Base-by-base conservation (phyloP, 2,329 filamentous ascomycete species). In the Capronia americana region DNA sequence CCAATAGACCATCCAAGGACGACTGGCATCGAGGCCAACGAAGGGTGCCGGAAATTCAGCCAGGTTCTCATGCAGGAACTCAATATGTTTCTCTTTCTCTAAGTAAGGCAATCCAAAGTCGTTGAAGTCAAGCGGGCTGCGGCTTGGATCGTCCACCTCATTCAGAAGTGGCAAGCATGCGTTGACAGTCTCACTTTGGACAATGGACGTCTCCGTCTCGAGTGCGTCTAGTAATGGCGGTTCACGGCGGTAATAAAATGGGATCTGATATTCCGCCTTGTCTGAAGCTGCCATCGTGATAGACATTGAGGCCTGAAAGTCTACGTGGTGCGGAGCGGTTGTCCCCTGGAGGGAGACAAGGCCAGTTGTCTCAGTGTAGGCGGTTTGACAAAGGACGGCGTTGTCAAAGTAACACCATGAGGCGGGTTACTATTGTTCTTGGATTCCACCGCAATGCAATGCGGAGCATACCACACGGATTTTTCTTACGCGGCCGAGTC, bases 1-100 rank as follows among this genome's bases (percentile, higher is more conserved):
- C 95, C 95, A 99, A 81, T 97, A 98, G 70, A 97, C 85, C 74
- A 97, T 86, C 95, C 95, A 99, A 10, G 95, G 93, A 63, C 94
- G 85, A 75, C 91, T 93, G 34, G 95, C 90, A 82, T 99, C 95
- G 71, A 93, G 87, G 57, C 84, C 85, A 60, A 90, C 88, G 78
- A 90, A 97, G 3, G 81, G 82, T 7, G 85, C 80, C 0, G 94
- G 92, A 67, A 96, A 87, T 57, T 82, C 82, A 51, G 80, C 80
- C 50, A 88, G 74, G 11, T 80, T 80, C 61, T 82, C 79, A 64
- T 82, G 81, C 44, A 83, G 74, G 68, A 79, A 84, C n/a, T 73
- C 74, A 50, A 82, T 69, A 74, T 89, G 87, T 50, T 80, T 78
- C 65, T 82, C 80, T 50, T 90, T 87, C 72, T 89, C 85, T n/a